Percentiles rank a stretch among this genome's conserved stretches.
phyloP scores from a whole-genome alignment of 495 filamentous ascomycete genomes.

The Tetracladium setigerum region DNA sequence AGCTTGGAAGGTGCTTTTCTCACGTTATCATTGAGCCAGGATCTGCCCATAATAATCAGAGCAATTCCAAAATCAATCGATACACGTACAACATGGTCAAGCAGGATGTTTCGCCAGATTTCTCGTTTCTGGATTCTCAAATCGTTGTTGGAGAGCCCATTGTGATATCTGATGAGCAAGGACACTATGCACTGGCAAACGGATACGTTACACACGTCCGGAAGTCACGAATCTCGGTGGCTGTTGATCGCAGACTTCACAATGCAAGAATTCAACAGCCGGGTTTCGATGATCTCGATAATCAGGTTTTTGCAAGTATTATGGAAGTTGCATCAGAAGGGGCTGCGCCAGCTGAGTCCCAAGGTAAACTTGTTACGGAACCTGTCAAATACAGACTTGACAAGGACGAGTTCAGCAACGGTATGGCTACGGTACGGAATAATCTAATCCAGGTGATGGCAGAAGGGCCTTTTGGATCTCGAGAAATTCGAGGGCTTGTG shows the following conservation, averaged over 20 bases:
- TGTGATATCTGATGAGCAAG: constrained; percentile 91
- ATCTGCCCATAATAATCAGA: constrained; percentile 56
- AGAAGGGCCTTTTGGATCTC: constrained; percentile 63
- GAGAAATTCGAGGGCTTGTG: constrained; percentile 66
- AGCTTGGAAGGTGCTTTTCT: constrained; percentile 61
- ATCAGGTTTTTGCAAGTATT: constrained; percentile 84
- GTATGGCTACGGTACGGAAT: constrained; percentile 89
- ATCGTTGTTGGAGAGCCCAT: constrained; percentile 85
- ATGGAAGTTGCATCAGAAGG: constrained; percentile 68
- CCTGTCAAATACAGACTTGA: constrained; percentile 76
- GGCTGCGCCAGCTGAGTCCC: constrained; percentile 35
- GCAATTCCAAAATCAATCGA: constrained; percentile 77
- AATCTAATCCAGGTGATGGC: constrained; percentile 91
- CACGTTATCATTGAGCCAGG: constrained; percentile 70
- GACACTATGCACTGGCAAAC: constrained; percentile 88
- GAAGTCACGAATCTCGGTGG: constrained; percentile 69
- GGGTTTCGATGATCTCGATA: constrained; percentile 64
- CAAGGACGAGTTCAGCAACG: constrained; percentile 97
- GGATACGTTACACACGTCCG: constrained; percentile 76
- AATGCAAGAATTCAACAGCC: constrained; percentile 68
- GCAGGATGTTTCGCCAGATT: constrained; percentile 41
- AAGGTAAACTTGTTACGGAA: constrained; percentile 39
- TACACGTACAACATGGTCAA: constrained; percentile 80
- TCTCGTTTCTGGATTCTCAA: constrained; percentile 87
- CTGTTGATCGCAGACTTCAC: constrained; percentile 81